phyloP scores from a whole-genome alignment of 805 yeast species.

The Teunomyces cretensis region DNA sequence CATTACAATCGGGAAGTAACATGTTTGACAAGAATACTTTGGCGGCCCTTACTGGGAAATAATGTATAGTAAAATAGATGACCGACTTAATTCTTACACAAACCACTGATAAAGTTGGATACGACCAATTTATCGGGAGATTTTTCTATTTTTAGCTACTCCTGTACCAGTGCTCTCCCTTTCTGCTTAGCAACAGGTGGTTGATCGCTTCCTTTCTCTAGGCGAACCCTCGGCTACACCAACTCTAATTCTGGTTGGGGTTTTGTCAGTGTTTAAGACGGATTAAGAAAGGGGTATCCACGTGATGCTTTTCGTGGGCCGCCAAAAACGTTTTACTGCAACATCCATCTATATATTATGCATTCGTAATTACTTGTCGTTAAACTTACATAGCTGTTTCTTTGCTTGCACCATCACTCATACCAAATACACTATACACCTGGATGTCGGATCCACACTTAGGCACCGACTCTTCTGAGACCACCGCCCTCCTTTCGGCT shows the following conservation, averaged over 20 bases:
- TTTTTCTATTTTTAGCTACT: too few relatives aligned
- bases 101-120: neutral
- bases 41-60: slow-evolving; percentile 16
- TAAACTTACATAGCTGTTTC: too few relatives aligned
- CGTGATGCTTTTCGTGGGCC: neutral
- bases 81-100: neutral
- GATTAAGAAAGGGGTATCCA: neutral
- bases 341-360: too few relatives aligned
- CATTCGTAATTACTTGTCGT: too few relatives aligned
- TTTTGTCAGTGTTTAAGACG: too few relatives aligned
- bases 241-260: neutral
- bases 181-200: too few relatives aligned
- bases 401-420: too few relatives aligned
- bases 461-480: neutral
- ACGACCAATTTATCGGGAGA: too few relatives aligned
- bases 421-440: neutral
- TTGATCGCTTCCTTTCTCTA: too few relatives aligned
- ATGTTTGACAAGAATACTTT: slow-evolving; percentile 57
- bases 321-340: neutral
- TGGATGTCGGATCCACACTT: slow-evolving; percentile 1
- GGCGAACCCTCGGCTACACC: neutral
- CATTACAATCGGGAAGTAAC: slow-evolving; percentile 57
- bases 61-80: neutral
- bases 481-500: neutral
- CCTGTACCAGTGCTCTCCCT: neutral